Conservation (phyloP, 306 rosid genomes). For the Lathyrus oleraceus region DNA sequence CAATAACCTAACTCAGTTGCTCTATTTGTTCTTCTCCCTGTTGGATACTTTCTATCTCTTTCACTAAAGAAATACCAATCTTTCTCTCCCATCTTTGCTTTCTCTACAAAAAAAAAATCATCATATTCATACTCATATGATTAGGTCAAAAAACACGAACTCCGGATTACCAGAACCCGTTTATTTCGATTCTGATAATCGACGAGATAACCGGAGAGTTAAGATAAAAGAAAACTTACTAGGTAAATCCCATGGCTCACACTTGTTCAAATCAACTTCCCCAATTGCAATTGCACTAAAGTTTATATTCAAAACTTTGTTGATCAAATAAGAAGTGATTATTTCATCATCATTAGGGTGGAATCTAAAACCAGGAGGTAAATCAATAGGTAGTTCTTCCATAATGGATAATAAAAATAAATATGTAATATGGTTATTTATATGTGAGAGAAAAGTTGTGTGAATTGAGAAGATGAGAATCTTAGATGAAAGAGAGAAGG, state of each 20-base stretch:
- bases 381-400: conserved; percentile 52
- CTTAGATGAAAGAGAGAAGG: conserved; percentile 7
- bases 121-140: background rate
- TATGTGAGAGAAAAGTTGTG: background rate
- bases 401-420: background rate
- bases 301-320: conserved; percentile 52
- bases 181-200: background rate
- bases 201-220: background rate
- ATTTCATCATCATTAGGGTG: conserved; percentile 91
- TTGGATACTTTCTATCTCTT: conserved; percentile 84
- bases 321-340: conserved; percentile 58
- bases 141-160: background rate
- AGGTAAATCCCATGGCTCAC: conserved; percentile 91
- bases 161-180: background rate
- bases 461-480: background rate
- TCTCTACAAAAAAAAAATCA: conserved; percentile 46
- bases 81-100: conserved; percentile 92
- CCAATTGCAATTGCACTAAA: conserved; percentile 77
- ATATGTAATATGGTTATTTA: background rate
- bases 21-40: conserved; percentile 82
- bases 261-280: conserved; percentile 83
- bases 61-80: conserved; percentile 89
- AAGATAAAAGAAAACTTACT: conserved; percentile 30
- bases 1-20: conserved; percentile 88
- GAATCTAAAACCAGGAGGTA: conserved; percentile 93